phyloP scores from a whole-genome alignment of 2,329 filamentous ascomycete genomes.

The Didymella lethalis region DNA sequence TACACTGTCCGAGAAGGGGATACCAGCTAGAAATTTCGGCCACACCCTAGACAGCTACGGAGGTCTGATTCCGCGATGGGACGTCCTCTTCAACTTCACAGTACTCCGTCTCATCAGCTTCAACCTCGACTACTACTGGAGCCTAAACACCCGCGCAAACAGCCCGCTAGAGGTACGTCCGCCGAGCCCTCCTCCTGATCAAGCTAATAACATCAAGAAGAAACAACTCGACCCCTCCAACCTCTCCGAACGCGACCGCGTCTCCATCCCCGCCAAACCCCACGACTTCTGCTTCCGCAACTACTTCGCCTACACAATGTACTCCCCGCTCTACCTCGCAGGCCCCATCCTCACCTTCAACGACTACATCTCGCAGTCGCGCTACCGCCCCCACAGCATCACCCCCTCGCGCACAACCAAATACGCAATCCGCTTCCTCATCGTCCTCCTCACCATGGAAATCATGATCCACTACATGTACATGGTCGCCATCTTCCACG shows the following conservation, averaged over 20 bases:
- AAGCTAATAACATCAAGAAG: slow-evolving; percentile 84
- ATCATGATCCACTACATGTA: slow-evolving; percentile 86
- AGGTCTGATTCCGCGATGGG: slow-evolving; percentile 89
- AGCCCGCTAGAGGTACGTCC: slow-evolving; percentile 81
- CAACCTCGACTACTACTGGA: slow-evolving; percentile 98
- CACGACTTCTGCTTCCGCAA: slow-evolving; percentile 81
- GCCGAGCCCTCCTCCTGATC: slow-evolving; percentile 3
- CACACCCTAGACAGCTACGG: slow-evolving; percentile 78
- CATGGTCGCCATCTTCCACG: slow-evolving; percentile 88
- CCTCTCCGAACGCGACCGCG: slow-evolving; percentile 87
- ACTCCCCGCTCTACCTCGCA: slow-evolving; percentile 90
- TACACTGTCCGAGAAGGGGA: slow-evolving; percentile 51
- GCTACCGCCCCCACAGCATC: slow-evolving; percentile 76
- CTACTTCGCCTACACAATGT: slow-evolving; percentile 88
- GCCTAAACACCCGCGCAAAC: slow-evolving; percentile 66
- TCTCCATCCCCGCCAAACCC: slow-evolving; percentile 75
- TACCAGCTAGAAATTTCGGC: slow-evolving; percentile 66
- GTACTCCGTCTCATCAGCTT: slow-evolving; percentile 93
- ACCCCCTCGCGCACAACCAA: slow-evolving; percentile 74
- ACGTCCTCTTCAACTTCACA: slow-evolving; percentile 97
- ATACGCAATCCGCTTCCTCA: slow-evolving; percentile 82
- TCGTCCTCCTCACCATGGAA: slow-evolving; percentile 88
- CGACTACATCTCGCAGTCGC: slow-evolving; percentile 89
- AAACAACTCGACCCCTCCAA: slow-evolving; percentile 89
- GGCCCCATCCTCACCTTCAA: slow-evolving; percentile 98